Base-by-base conservation (phyloP, 2,329 filamentous ascomycete species). In the Trichoderma aggressivum region DNA sequence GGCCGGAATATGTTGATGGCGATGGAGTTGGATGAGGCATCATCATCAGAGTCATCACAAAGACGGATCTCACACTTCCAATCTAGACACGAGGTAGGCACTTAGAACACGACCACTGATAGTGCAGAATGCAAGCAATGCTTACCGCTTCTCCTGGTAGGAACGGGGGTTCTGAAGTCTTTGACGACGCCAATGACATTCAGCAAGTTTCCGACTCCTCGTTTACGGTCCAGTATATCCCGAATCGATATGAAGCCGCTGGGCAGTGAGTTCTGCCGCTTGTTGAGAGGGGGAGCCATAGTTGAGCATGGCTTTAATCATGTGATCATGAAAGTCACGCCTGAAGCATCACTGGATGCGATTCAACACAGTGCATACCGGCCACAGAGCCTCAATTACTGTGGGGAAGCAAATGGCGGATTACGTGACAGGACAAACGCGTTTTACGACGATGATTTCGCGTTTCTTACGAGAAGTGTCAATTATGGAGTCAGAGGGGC, bases 121-220 rank as follows among this genome's bases (percentile, higher is more conserved):
- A 26, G n/a, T 7, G 28, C 28, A 24, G 8, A 66, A 47, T 72
- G 64, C 39, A 47, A 72, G 64, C 39, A 43, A 32, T 21, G 28
- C 39, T 60, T 80, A 85, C 92, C 90, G 28, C 78, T 76, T 26
- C 87, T 85, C 68, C 73, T 82, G 1, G 89, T 89, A 12, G 78
- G 70, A 0, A 82, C 83, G 1, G 89, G 87, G 1, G 84, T 80
- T 70, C 88, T 85, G 62, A 85, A 86, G 75, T 95, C 92, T 65
- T 88, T 87, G 4, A 95, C 87, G 5, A 95, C 80, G 1, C 93
- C 94, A 64, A 94, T 86, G 53, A 96, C 81, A 80, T 84, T 91
- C 73, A 90, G 82, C 7, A 82, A 71, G 2, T 55, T 74, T 32
- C 77, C 73, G 30, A 74, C 18, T 10, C 74, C 60, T 59, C 79